Conservation (phyloP, 495 filamentous ascomycete genomes). For the Podospora anserina region DNA sequence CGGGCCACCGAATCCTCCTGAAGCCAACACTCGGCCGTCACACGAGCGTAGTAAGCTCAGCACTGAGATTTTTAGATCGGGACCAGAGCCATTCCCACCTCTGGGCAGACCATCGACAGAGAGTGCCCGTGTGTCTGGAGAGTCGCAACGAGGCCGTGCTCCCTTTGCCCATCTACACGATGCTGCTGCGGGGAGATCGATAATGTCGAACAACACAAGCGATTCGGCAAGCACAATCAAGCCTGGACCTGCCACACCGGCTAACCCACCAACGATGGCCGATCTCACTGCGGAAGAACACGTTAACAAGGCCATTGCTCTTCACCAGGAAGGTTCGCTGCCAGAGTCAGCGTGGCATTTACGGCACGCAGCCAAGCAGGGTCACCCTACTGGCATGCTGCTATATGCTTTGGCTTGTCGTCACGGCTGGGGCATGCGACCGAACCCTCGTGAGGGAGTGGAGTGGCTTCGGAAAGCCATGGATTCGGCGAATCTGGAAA, state of each 20-base stretch:
- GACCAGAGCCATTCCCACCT: slow-evolving; percentile 39
- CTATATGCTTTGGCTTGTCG: slow-evolving; percentile 92
- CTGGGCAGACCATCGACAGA: slow-evolving; percentile 50
- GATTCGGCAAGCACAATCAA: slow-evolving; percentile 65
- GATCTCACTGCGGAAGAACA: slow-evolving; percentile 80
- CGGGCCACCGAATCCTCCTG: slow-evolving; percentile 32
- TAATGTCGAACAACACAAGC: slow-evolving; percentile 55
- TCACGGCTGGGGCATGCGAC: slow-evolving; percentile 97
- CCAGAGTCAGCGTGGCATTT: slow-evolving; percentile 95
- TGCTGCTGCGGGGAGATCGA: slow-evolving; percentile 36
- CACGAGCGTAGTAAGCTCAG: slow-evolving; percentile 47
- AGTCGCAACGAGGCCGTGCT: slow-evolving; percentile 38
- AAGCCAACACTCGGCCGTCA: slow-evolving; percentile 39
- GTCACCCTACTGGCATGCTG: slow-evolving; percentile 89
- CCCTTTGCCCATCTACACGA: slow-evolving; percentile 40
- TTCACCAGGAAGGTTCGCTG: slow-evolving; percentile 79
- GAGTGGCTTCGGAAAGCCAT: slow-evolving; percentile 86
- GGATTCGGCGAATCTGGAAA: slow-evolving; percentile 75
- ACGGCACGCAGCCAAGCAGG: slow-evolving; percentile 79
- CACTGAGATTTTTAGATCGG: slow-evolving; percentile 35
- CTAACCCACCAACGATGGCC: slow-evolving; percentile 45
- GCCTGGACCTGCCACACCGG: slow-evolving; percentile 53
- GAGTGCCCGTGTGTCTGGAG: slow-evolving; percentile 37
- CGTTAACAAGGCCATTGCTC: slow-evolving; percentile 78
- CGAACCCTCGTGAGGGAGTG: slow-evolving; percentile 84